Conservation (phyloP, 1,139 yeast genomes). For the Debaryomycetaceae sp. region DNA sequence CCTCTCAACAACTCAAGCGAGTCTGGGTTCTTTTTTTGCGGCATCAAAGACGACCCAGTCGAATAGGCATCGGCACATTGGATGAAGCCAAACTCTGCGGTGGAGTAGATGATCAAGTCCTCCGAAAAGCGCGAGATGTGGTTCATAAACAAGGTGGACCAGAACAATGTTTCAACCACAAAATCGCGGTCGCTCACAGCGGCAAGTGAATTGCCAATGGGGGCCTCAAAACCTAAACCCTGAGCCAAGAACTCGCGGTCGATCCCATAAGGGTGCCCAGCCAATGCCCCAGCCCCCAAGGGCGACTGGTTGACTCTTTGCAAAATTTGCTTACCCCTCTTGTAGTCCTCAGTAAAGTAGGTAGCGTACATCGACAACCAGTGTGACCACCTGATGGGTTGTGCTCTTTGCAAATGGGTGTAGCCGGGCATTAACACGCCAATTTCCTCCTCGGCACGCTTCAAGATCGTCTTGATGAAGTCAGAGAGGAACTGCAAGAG, state of each 20-base stretch:
- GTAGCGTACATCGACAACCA: conserved; percentile 96
- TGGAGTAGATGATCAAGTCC: conserved; percentile 91
- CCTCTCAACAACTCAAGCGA: conserved; percentile 93
- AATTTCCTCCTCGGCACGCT: conserved; percentile 80
- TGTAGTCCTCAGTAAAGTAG: conserved; percentile 84
- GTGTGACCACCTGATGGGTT: conserved; percentile 98
- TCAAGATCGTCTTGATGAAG: conserved; percentile 61
- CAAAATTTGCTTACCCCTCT: conserved; percentile 75
- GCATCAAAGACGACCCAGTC: conserved; percentile 97
- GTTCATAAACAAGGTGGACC: conserved; percentile 95
- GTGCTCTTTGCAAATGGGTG: conserved; percentile 97
- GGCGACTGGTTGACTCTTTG: conserved; percentile 86
- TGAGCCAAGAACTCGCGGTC: conserved; percentile 86
- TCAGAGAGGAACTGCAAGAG: conserved; percentile 55
- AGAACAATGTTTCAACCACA: conserved; percentile 93
- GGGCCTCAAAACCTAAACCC: conserved; percentile 73
- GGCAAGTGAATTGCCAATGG: conserved; percentile 89
- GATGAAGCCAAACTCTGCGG: conserved; percentile 94
- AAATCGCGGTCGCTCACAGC: conserved; percentile 98
- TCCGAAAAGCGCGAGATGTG: conserved; percentile 93
- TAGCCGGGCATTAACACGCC: conserved; percentile 97
- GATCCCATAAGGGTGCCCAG: conserved; percentile 98
- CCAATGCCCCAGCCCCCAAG: conserved; percentile 94
- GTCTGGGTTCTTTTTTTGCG: conserved; percentile 98
- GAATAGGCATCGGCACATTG: conserved; percentile 96